A percentile compares a stretch with the other conserved stretches of the same genome.
Evolutionary conservation across 164 flowering plant species (phyloP).

Genomic region (Magnolia kwangsiensis): DNA sequence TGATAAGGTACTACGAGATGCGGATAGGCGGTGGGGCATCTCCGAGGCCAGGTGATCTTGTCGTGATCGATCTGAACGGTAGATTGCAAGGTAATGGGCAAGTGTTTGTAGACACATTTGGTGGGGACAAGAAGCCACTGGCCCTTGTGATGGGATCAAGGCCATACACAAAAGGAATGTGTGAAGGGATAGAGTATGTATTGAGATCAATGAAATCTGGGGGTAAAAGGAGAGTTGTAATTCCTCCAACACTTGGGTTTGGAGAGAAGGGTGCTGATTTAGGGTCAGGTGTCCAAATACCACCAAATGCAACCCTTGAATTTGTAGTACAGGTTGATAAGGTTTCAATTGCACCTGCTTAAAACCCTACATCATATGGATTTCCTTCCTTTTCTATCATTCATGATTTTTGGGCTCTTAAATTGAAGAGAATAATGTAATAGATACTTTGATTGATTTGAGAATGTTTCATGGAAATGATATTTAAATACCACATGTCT

Average conservation of each 20-base stretch:
- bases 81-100: slow-evolving; percentile 46
- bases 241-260: slow-evolving; percentile 69
- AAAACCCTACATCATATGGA: not conserved
- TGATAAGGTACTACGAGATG: slow-evolving; percentile 60
- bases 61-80: slow-evolving; percentile 72
- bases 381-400: no score
- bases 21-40: slow-evolving; percentile 71
- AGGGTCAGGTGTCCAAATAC: slow-evolving; percentile 59
- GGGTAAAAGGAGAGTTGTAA: slow-evolving; percentile 66
- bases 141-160: slow-evolving; percentile 85
- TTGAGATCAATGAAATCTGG: slow-evolving; percentile 75
- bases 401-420: no score
- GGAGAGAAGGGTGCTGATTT: slow-evolving; percentile 82
- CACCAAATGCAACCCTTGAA: slow-evolving; percentile 72
- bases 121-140: slow-evolving; percentile 51
- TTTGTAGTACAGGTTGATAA: slow-evolving; percentile 72
- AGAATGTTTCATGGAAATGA: no score
- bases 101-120: slow-evolving; percentile 73
- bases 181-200: slow-evolving; percentile 81
- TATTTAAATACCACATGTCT: no score
- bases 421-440: no score
- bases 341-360: slow-evolving; percentile 83
- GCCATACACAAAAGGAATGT: slow-evolving; percentile 82
- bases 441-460: no score
- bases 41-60: slow-evolving; percentile 70